phyloP scores from a whole-genome alignment of 352 stramenopile genomes.

The Thraustotheca clavata region DNA sequence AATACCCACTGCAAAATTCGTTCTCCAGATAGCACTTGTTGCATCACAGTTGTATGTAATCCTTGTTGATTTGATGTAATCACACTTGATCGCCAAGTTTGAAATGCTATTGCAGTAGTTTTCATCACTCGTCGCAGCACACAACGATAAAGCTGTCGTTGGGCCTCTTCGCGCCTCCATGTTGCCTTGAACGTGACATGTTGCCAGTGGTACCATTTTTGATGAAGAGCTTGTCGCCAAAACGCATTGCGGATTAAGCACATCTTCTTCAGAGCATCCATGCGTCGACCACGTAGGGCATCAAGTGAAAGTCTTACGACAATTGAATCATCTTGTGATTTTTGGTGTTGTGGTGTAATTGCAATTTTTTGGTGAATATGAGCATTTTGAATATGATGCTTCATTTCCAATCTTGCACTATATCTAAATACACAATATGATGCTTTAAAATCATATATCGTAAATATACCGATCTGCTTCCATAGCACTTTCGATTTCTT shows the following conservation, averaged over 20 bases:
- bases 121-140: conserved; percentile 34
- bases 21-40: conserved; percentile 14
- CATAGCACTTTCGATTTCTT: conserved; percentile 27
- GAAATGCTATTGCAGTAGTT: conserved; percentile 33
- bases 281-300: conserved; percentile 46
- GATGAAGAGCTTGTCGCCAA: conserved; percentile 28
- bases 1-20: not conserved
- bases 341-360: no score
- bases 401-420: conserved; percentile 54
- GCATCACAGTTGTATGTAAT: conserved; percentile 28
- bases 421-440: not conserved
- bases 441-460: not conserved
- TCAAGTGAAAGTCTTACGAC: conserved; percentile 57
- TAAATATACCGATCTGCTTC: conserved; percentile 45
- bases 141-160: conserved; percentile 24
- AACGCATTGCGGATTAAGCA: conserved; percentile 44
- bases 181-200: conserved; percentile 23
- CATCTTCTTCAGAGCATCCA: conserved; percentile 52
- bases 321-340: conserved; percentile 55
- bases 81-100: conserved; percentile 27
- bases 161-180: not conserved
- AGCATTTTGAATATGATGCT: conserved; percentile 42
- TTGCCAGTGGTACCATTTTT: conserved; percentile 38
- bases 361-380: conserved; percentile 52
- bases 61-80: conserved; percentile 36